Evolutionary conservation across 495 filamentous ascomycete genomes (phyloP).

Genomic region (Aspergillus carlsbadensis): DNA sequence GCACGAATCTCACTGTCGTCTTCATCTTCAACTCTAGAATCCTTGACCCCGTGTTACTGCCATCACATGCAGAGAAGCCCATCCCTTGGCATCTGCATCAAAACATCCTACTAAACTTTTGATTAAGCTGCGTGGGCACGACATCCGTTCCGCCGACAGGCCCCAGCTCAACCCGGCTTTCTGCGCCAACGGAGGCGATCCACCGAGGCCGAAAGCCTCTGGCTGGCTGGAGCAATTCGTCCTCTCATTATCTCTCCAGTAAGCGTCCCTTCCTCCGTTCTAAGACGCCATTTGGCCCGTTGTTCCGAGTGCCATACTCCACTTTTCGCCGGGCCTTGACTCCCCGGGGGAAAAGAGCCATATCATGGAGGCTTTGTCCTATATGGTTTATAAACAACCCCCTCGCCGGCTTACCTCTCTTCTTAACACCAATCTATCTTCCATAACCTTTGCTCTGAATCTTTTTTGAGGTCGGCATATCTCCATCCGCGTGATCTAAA

Average conservation of each 20-base stretch:
- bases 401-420: not conserved
- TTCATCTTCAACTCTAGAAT: not conserved
- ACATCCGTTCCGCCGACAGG: slow-evolving; percentile 41
- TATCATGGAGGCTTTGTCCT: not conserved
- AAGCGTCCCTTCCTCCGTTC: slow-evolving; percentile 26
- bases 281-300: slow-evolving; percentile 16
- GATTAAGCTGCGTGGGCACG: slow-evolving; percentile 16
- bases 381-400: not conserved
- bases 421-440: not conserved
- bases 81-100: slow-evolving; percentile 11
- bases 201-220: slow-evolving; percentile 12
- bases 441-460: not conserved
- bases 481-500: slow-evolving; percentile 15
- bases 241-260: slow-evolving; percentile 12
- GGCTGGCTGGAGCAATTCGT: slow-evolving; percentile 1
- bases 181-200: slow-evolving; percentile 16
- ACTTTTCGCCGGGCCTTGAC: slow-evolving; percentile 13
- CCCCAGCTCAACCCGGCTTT: slow-evolving; percentile 19
- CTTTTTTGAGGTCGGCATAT: not conserved
- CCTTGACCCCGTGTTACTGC: not conserved
- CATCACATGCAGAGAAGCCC: not conserved
- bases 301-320: slow-evolving; percentile 15
- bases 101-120: slow-evolving; percentile 7
- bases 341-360: slow-evolving; percentile 12
- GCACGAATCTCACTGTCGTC: not conserved